Conservation (phyloP, 306 rosid genomes). For the Mucuna pruriens region DNA sequence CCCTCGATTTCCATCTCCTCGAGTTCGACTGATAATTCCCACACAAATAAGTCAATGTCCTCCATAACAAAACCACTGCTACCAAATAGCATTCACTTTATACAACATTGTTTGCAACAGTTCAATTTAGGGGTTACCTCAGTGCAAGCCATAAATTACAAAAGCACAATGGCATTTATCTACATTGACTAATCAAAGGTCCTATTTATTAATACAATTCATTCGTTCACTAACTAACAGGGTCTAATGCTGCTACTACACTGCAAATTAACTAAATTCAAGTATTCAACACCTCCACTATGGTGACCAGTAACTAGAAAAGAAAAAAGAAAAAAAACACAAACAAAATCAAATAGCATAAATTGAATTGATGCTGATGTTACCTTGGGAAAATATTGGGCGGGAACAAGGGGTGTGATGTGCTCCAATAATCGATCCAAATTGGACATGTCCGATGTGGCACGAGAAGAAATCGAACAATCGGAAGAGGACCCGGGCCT, state of each 20-base stretch:
- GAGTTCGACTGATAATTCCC: constrained; percentile 56
- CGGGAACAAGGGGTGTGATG: constrained; percentile 70
- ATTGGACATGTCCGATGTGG: constrained; percentile 61
- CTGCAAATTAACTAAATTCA: constrained; percentile 20
- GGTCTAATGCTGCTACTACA: constrained; percentile 21
- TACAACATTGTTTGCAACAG: constrained; percentile 2
- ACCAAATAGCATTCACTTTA: not conserved
- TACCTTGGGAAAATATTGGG: constrained; percentile 71
- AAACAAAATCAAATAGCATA: not conserved
- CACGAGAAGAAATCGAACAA: constrained; percentile 70
- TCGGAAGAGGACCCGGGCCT: constrained; percentile 62
- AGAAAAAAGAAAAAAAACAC: not conserved
- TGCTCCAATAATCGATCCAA: constrained; percentile 83
- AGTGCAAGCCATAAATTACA: not conserved
- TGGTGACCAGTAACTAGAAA: not conserved
- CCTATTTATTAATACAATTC: not conserved
- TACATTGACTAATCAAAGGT: constrained; percentile 13
- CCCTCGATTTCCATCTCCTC: constrained; percentile 61
- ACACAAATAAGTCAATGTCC: constrained; percentile 29
- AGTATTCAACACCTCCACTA: not conserved
- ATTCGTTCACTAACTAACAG: constrained; percentile 8
- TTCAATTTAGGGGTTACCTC: constrained; percentile 10
- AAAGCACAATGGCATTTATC: constrained; percentile 13
- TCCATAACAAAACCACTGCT: constrained; percentile 9
- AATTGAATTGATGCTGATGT: constrained; percentile 19